These are phyloP conservation scores for Spizellomyces punctatus DNA, from an alignment of 192 early-diverging fungal genomes.

Conservation along the genomic window DNA sequence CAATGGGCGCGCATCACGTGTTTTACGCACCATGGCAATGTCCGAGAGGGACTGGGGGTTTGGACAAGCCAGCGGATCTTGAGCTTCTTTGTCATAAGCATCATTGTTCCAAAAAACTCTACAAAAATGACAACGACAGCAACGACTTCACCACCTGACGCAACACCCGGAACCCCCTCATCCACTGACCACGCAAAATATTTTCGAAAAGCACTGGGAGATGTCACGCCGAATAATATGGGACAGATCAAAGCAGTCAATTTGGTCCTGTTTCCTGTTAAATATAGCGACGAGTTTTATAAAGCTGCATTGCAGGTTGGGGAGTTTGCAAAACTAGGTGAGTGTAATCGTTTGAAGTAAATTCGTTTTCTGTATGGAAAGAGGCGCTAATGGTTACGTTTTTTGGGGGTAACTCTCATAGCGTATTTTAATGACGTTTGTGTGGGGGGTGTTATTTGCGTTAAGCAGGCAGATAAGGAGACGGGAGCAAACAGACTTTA, in stretches of 20 bases:
- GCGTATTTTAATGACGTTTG: conserved; percentile 36
- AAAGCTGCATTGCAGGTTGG: conserved; percentile 22
- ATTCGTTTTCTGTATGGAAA: not conserved
- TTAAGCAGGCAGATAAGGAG: not conserved
- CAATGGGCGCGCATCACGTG: too few relatives aligned
- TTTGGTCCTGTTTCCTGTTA: conserved; percentile 6
- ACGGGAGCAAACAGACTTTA: not conserved
- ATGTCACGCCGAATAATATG: conserved; percentile 36
- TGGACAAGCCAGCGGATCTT: too few relatives aligned
- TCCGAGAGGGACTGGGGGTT: too few relatives aligned
- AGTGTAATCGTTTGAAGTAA: not conserved
- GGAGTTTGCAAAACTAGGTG: conserved; percentile 30
- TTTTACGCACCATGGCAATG: too few relatives aligned
- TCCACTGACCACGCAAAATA: conserved; percentile 15
- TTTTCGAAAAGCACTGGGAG: conserved; percentile 27
- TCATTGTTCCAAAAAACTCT: too few relatives aligned
- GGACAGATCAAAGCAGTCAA: conserved; percentile 27
- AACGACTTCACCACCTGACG: too few relatives aligned
- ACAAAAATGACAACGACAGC: too few relatives aligned
- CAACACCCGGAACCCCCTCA: not conserved
- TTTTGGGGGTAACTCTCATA: too few relatives aligned
- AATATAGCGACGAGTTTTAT: conserved; percentile 13
- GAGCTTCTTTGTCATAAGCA: too few relatives aligned
- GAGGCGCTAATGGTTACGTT: not conserved
- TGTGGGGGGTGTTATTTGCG: conserved; percentile 25